A percentile compares a stretch with the other conserved stretches of the same genome.
phyloP scores from a whole-genome alignment of 345 rosid species.

The thale cress (Arabidopsis thaliana) region TAIR10.1 NC_003070.9:9319501-9320000 shows the following conservation, averaged over 20 bases:
- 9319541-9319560: not conserved
- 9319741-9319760: slow-evolving; percentile 17
- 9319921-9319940: slow-evolving; percentile 59
- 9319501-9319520: too few species aligned
- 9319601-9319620: not conserved
- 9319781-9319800: slow-evolving; percentile 55
- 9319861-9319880: slow-evolving; percentile 64
- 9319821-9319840: slow-evolving; percentile 50
- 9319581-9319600: not conserved
- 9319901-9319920: slow-evolving; percentile 50
- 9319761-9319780: slow-evolving; percentile 56
- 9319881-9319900: slow-evolving; percentile 50
- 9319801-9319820: slow-evolving; percentile 35
- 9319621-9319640: not conserved
- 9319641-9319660: not conserved
- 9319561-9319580: not conserved
- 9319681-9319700: not conserved
- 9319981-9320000: slow-evolving; percentile 55
- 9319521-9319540: too few species aligned
- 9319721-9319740: slow-evolving; percentile 9
- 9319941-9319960: slow-evolving; percentile 70
- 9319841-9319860: slow-evolving; percentile 55
- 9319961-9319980: slow-evolving; percentile 69
- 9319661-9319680: slow-evolving; percentile 5
- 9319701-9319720: not conserved